These are phyloP conservation scores for Aspergillus chevalieri DNA, from an alignment of 2,329 filamentous ascomycete species.

Conservation along the genomic window DNA sequence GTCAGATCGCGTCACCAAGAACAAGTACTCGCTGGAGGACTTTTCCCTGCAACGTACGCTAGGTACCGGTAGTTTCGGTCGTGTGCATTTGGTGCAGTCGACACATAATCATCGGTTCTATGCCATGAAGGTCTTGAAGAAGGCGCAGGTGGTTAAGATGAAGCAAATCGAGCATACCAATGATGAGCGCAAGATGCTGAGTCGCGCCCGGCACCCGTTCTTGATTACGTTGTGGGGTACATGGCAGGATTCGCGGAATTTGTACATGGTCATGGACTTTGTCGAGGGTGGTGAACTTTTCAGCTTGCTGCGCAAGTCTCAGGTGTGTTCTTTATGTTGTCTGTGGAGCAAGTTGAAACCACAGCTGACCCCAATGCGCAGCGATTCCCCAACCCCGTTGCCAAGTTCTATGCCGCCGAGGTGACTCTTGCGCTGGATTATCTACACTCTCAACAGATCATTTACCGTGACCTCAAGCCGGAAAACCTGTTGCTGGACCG, in stretches of 20 bases:
- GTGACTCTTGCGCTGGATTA: slow-evolving; percentile 95
- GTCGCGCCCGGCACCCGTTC: slow-evolving; percentile 95
- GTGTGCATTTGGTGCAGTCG: slow-evolving; percentile 93
- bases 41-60: slow-evolving; percentile 86
- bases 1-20: slow-evolving; percentile 69
- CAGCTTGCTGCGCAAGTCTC: slow-evolving; percentile 86
- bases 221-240: slow-evolving; percentile 97
- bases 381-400: slow-evolving; percentile 97
- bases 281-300: slow-evolving; percentile 97
- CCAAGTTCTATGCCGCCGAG: slow-evolving; percentile 98
- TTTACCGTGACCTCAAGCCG: slow-evolving; percentile 94
- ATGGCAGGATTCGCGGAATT: slow-evolving; percentile 88
- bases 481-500: slow-evolving; percentile 88
- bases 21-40: slow-evolving; percentile 90
- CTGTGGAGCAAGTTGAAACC: neutral
- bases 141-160: slow-evolving; percentile 98
- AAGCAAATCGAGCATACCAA: slow-evolving; percentile 99
- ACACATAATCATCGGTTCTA: slow-evolving; percentile 98
- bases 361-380: slow-evolving; percentile 31
- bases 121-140: slow-evolving; percentile 97
- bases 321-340: slow-evolving; percentile 49
- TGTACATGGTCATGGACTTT: slow-evolving; percentile 99
- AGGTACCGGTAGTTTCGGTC: slow-evolving; percentile 92
- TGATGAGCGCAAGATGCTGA: slow-evolving; percentile 91
- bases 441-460: slow-evolving; percentile 88